Conservation (phyloP, 106 monocot genomes). For the Amphibolis antarctica region DNA sequence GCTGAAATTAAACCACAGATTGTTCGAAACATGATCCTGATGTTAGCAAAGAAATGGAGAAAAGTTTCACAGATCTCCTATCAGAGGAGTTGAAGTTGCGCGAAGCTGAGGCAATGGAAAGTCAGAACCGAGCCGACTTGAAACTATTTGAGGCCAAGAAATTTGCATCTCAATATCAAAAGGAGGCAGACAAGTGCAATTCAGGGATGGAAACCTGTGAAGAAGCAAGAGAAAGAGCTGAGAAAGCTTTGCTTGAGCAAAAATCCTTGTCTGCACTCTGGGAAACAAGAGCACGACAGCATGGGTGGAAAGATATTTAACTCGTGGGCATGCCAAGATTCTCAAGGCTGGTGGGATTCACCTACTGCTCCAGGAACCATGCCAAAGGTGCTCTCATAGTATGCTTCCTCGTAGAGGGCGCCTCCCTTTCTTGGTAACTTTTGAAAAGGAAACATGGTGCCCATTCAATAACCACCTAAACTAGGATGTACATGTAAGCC, state of each 20-base stretch:
- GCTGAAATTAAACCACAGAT: slow-evolving; percentile 23
- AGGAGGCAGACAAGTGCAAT: slow-evolving; percentile 93
- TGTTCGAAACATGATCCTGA: slow-evolving; percentile 69
- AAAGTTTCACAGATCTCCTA: slow-evolving; percentile 74
- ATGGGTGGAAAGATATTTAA: slow-evolving; percentile 48
- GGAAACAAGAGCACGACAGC: slow-evolving; percentile 67
- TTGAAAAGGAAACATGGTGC: no score
- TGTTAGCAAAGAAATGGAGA: slow-evolving; percentile 81
- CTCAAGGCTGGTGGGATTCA: no score
- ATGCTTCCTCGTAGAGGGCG: no score
- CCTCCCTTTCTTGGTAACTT: no score
- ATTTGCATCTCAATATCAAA: slow-evolving; percentile 81
- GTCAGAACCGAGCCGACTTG: slow-evolving; percentile 49
- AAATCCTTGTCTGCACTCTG: slow-evolving; percentile 54
- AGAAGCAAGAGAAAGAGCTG: slow-evolving; percentile 74
- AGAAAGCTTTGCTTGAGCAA: slow-evolving; percentile 42
- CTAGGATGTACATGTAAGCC: no score
- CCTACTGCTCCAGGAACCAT: no score
- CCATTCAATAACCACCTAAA: no score
- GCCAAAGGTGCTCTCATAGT: no score
- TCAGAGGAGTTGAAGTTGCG: slow-evolving; percentile 71
- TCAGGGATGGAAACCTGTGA: slow-evolving; percentile 98
- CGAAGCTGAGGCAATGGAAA: slow-evolving; percentile 59
- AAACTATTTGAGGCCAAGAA: slow-evolving; percentile 78
- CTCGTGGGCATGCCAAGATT: no score